Evolutionary conservation across 345 rosid genomes (phyloP).

Genomic region (Syzygium grande): DNA sequence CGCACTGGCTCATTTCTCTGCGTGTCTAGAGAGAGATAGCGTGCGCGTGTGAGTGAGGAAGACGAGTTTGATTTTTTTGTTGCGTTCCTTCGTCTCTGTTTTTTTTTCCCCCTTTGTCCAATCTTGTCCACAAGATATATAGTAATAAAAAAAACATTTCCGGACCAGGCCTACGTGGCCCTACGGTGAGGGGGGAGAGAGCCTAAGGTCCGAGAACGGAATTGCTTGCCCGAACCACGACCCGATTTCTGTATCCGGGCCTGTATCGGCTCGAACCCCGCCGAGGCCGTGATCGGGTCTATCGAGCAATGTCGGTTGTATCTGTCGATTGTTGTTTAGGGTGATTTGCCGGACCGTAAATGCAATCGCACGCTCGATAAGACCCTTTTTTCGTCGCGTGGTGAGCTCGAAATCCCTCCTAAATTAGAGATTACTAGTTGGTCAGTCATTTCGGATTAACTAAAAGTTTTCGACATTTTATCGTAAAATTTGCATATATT

Average conservation of each 20-base stretch:
- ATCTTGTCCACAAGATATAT: not conserved
- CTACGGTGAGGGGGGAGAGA: not conserved
- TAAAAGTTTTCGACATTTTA: not conserved
- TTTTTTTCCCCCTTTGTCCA: not conserved
- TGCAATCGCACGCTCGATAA: not conserved
- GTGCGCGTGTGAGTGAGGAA: not conserved
- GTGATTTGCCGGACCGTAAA: not conserved
- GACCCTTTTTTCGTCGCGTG: not conserved
- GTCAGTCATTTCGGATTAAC: not conserved
- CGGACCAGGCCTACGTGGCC: not conserved
- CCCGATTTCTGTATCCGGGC: not conserved
- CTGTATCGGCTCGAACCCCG: not conserved
- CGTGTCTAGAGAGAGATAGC: not conserved
- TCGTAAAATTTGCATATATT: not conserved
- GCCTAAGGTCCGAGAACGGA: not conserved
- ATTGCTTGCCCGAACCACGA: not conserved
- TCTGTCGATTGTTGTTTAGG: not conserved
- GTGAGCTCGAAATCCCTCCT: not conserved
- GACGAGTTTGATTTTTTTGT: not conserved
- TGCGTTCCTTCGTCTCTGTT: not conserved
- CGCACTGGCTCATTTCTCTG: conserved; percentile 68
- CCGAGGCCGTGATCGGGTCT: not conserved
- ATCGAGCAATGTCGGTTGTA: not conserved
- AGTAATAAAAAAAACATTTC: not conserved
- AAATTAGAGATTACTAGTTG: not conserved